Evolutionary conservation across 768 basidiomycete genomes (phyloP).

Genomic region (Podaxis rugospora): DNA sequence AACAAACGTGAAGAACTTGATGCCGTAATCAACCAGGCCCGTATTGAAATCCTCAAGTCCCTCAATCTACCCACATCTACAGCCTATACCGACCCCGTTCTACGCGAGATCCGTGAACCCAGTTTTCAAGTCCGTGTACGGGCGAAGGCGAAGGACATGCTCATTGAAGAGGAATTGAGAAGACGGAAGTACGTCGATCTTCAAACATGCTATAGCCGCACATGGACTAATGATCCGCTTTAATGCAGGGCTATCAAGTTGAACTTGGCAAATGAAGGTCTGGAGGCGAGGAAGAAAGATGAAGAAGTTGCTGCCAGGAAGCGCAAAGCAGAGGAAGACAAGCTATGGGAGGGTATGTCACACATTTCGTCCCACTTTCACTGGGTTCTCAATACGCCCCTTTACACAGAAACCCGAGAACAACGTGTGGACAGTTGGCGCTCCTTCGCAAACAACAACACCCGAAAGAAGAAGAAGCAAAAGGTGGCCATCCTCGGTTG

Average conservation of each 20-base stretch:
- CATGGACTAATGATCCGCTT: constrained; percentile 2
- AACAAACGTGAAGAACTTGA: constrained; percentile 79
- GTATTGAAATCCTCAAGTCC: constrained; percentile 58
- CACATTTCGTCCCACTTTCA: not conserved
- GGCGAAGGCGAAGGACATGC: constrained; percentile 71
- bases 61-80: constrained; percentile 58
- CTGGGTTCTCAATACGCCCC: not conserved
- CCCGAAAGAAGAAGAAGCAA: constrained; percentile 82
- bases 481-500: constrained; percentile 66
- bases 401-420: constrained; percentile 61
- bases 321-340: constrained; percentile 86
- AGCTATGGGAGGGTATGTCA: constrained; percentile 77
- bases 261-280: constrained; percentile 87
- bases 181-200: constrained; percentile 63
- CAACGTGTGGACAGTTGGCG: constrained; percentile 85
- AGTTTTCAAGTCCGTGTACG: constrained; percentile 65
- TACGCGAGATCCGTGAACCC: constrained; percentile 49
- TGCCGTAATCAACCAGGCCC: constrained; percentile 73
- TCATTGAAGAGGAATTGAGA: constrained; percentile 88
- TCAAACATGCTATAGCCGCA: not conserved
- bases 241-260: constrained; percentile 72
- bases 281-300: constrained; percentile 92
- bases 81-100: constrained; percentile 51
- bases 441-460: constrained; percentile 52
- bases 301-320: constrained; percentile 75